Evolutionary conservation across 106 monocot genomes (phyloP), one percentile per base, ranked within the genome.

Genomic region (Agapanthus africanus): DNA sequence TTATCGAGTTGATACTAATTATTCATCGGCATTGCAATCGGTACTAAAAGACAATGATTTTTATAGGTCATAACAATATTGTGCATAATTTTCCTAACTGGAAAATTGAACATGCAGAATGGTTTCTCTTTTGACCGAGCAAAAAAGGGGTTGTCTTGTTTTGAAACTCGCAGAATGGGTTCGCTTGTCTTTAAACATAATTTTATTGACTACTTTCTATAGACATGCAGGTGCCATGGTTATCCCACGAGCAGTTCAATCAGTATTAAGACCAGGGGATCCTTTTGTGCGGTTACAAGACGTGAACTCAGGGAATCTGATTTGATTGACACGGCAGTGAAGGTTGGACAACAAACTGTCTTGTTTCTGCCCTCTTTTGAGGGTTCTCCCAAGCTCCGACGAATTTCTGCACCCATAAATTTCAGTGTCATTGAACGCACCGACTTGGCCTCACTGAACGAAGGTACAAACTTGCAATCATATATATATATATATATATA

Each of bases 181-280:
- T n/a, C n/a, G n/a, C n/a, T n/a, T n/a, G 0, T 61, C 0, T 13
- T 32, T 31, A 25, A 62, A 11, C 56, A 56, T 56, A 30, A 13
- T 22, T 37, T 23, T 50, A 36, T 35, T 68, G 33, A 36, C 46
- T n/a, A 51, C 60, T 2, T 60, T n/a, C 59, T 62, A 66, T 75
- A 93, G 93, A 51, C 82, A 71, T 94, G 93, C 84, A 90, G 82
- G 73, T 94, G 90, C 70, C 90, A 94, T 83, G 93, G 90, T 25
- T 38, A 50, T 63, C 82, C 86, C 5, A 70, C 82, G 35, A 67
- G 60, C 38, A 56, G 14, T 59, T 27, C 25, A 52, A 25, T 35
- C 66, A 32, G n/a, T 34, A 50, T 54, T 19, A 78, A 73, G 57
- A 56, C 56, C 50, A 86, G 80, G 33, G 75, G 37, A 23, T 63